Conservation (phyloP, 768 basidiomycete species). For the Pleurotus tuber-regium region DNA sequence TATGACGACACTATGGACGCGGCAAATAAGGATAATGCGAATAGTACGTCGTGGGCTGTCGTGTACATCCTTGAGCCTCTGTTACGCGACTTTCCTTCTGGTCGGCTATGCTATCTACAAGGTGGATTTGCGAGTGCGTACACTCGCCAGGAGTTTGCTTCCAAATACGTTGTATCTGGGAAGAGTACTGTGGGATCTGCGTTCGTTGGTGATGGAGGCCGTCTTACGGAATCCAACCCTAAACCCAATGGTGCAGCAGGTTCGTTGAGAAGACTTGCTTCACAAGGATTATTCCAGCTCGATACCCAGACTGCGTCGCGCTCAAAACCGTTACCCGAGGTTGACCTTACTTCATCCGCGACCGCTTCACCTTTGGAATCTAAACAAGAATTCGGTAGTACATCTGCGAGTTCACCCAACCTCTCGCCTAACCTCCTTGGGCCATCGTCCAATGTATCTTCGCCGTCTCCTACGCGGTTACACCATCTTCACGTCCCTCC, state of each 20-base stretch:
- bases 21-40: slow-evolving; percentile 52
- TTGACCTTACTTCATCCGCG: slow-evolving; percentile 45
- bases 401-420: not conserved
- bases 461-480: slow-evolving; percentile 5
- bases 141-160: not conserved
- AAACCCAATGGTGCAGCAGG: not conserved
- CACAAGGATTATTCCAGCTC: slow-evolving; percentile 62
- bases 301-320: slow-evolving; percentile 56
- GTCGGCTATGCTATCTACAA: slow-evolving; percentile 63
- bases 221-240: not conserved
- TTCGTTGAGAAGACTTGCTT: slow-evolving; percentile 9
- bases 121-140: slow-evolving; percentile 66
- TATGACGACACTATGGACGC: slow-evolving; percentile 79
- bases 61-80: slow-evolving; percentile 62
- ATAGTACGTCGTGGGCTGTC: slow-evolving; percentile 68
- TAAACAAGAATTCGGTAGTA: not conserved
- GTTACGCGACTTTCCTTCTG: slow-evolving; percentile 36
- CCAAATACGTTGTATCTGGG: not conserved
- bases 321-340: slow-evolving; percentile 51
- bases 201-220: not conserved
- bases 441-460: slow-evolving; percentile 2
- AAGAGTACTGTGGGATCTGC: not conserved
- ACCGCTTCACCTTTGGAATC: slow-evolving; percentile 27
- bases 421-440: not conserved
- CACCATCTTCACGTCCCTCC: slow-evolving; percentile 10